These are phyloP conservation scores for Penicillium sp. DNA, from an alignment of 2,329 filamentous ascomycete genomes.

Conservation along the genomic window DNA sequence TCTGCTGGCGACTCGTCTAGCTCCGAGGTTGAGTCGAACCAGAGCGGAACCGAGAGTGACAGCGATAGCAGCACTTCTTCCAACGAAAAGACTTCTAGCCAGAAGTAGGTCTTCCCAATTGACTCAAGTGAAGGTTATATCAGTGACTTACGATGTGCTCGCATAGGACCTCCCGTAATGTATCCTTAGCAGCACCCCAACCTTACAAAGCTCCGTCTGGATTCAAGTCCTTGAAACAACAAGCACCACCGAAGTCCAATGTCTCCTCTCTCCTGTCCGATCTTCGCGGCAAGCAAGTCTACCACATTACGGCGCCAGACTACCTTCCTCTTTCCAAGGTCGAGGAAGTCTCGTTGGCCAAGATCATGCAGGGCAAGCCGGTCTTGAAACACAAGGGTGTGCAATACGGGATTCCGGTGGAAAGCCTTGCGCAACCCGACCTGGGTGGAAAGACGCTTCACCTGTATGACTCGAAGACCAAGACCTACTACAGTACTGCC, in stretches of 20 bases:
- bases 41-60: no score
- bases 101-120: no score
- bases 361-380: constrained; percentile 34
- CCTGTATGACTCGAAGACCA: constrained; percentile 30
- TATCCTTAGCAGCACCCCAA: no score
- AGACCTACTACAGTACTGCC: constrained; percentile 30
- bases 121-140: no score
- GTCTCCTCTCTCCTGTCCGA: constrained; percentile 32
- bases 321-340: constrained; percentile 39
- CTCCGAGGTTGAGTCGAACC: no score
- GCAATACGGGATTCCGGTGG: constrained; percentile 35
- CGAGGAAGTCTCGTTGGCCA: constrained; percentile 38
- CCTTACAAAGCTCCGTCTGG: constrained; percentile 37
- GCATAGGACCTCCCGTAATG: constrained; percentile 21
- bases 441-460: constrained; percentile 27
- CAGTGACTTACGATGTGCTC: no score
- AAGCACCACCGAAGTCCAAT: constrained; percentile 26
- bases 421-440: constrained; percentile 25
- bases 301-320: constrained; percentile 42
- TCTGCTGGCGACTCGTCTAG: no score
- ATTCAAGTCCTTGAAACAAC: constrained; percentile 33
- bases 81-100: no score
- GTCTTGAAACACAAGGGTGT: constrained; percentile 37
- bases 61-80: no score
- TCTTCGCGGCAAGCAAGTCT: constrained; percentile 40